These are phyloP conservation scores for Coniochaeta sp. DNA, from an alignment of 2,329 filamentous ascomycete genomes.

Conservation along the genomic window DNA sequence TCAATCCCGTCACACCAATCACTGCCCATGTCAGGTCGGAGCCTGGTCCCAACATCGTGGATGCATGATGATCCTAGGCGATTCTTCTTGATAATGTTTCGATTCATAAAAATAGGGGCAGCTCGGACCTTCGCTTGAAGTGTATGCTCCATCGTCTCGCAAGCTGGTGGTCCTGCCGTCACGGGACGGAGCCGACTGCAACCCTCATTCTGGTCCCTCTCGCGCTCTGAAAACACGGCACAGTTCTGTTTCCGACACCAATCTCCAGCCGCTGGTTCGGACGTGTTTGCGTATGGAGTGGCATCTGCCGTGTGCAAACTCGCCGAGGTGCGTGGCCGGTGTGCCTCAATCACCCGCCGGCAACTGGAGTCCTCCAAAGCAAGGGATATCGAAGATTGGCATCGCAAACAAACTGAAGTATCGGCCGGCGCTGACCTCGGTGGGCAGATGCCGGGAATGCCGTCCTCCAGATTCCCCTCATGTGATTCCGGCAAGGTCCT, in stretches of 20 bases:
- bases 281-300: background rate
- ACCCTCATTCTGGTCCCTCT: background rate
- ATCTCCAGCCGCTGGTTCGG: background rate
- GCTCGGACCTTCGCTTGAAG: background rate
- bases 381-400: background rate
- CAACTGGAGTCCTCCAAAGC: background rate
- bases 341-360: background rate
- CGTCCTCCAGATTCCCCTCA: background rate
- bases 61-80: conserved; percentile 1
- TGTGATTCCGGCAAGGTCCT: background rate
- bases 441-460: background rate
- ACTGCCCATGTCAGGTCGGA: conserved; percentile 3
- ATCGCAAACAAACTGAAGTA: background rate
- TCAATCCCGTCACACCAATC: conserved; percentile 2
- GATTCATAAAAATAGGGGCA: conserved; percentile 1
- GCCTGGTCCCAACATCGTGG: conserved; percentile 10
- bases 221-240: background rate
- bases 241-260: background rate
- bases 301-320: background rate
- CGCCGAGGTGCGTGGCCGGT: background rate
- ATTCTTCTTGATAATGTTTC: background rate
- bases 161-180: background rate
- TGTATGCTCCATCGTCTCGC: background rate
- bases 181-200: background rate
- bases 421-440: background rate